These are phyloP conservation scores for Cystobasidium slooffiae DNA, from an alignment of 1,284 basidiomycete species.

Conservation along the genomic window DNA sequence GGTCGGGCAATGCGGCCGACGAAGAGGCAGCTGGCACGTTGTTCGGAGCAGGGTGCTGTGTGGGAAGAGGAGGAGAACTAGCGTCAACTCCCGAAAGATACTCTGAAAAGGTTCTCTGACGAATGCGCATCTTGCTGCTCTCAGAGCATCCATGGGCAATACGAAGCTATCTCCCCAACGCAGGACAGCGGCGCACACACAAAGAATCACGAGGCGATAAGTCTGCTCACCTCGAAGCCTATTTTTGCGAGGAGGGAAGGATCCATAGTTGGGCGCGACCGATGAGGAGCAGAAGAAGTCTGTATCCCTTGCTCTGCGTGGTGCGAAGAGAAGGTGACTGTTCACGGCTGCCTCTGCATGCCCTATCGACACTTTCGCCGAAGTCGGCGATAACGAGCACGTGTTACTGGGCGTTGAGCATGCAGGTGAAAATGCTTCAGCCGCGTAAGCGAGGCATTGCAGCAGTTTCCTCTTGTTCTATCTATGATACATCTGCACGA, in stretches of 20 bases:
- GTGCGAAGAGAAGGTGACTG: too few relatives aligned
- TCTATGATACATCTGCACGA: too few relatives aligned
- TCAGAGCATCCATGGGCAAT: not conserved
- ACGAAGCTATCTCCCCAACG: not conserved
- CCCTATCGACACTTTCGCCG: not conserved
- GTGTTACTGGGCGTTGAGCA: too few relatives aligned
- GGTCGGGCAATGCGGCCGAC: not conserved
- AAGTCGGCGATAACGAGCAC: not conserved
- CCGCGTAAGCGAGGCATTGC: too few relatives aligned
- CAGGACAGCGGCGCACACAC: not conserved
- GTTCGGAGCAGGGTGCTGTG: not conserved
- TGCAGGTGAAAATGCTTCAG: too few relatives aligned
- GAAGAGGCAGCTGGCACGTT: not conserved
- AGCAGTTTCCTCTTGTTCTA: too few relatives aligned
- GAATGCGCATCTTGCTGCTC: not conserved
- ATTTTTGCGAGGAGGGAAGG: slow-evolving; percentile 7
- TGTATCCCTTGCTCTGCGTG: too few relatives aligned
- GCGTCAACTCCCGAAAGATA: not conserved
- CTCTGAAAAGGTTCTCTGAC: not conserved
- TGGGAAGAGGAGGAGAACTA: not conserved
- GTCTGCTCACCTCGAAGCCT: slow-evolving; percentile 13
- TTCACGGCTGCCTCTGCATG: not conserved
- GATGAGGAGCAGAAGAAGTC: not conserved
- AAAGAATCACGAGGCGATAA: not conserved
- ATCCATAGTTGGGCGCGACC: not conserved